Base-by-base conservation (phyloP, 805 yeast species). In the Tetrapisispora pingtungensis region DNA sequence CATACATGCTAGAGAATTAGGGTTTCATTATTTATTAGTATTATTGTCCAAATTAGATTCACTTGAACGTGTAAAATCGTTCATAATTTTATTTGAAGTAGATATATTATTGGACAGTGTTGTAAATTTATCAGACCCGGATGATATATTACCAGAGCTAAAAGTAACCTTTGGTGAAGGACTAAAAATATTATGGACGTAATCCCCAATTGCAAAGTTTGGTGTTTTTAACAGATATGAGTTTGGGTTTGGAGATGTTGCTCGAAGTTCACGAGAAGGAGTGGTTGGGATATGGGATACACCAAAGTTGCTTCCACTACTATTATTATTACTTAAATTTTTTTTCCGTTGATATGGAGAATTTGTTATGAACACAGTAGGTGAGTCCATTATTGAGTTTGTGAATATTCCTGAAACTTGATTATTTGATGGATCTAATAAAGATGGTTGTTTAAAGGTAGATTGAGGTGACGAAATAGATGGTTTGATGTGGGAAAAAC, bases 151-250 rank as follows among this genome's bases (percentile, higher is more conserved):
- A 20, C 20, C 34, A 14, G 40, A 10, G 10, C 44, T 31, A 17
- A 27, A 26, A 28, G 32, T 28, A 4, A 61, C 55, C 13, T 60
- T 58, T 12, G 66, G 67, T 10, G 66, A 61, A 12, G 67, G 67
- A 41, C 64, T 58, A 51, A 62, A 62, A 12, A 62, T 49, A 34
- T 55, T 61, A 45, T 62, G 65, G n/a, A 62, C 61, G 49, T 62
- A 62, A 41, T 62, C 66, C 6, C 65, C 65, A 64, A 62, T 61
- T 49, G 58, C 60, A 41, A 62, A 62, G 40, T 59, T 61, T 7
- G 64, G 63, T 14, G 64, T 59, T 45, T 54, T 57, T 19, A 59
- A 43, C 10, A 60, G 42, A 33, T 49, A 39, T 30, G 46, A 42
- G 7, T 22, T 40, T 8, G 46, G 33, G 8, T 28, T 30, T 13